These are phyloP conservation scores for Vitis cinerea DNA, from an alignment of 164 flowering plant genomes.

Conservation along the genomic window DNA sequence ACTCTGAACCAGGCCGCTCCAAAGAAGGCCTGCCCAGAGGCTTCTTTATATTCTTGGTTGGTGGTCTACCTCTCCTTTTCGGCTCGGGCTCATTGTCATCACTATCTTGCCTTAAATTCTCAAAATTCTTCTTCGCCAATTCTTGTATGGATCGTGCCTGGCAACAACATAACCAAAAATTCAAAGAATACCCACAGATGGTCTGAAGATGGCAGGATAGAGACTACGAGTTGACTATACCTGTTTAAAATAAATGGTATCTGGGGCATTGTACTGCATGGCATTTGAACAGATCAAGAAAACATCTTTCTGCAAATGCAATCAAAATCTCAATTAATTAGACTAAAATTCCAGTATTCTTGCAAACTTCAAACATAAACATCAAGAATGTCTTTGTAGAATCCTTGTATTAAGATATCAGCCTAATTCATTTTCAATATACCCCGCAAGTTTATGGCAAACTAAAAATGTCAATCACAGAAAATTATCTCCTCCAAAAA, in stretches of 20 bases:
- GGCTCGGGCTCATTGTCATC: slow-evolving; percentile 42
- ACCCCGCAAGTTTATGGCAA: neutral
- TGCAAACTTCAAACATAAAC: slow-evolving; percentile 1
- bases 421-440: neutral
- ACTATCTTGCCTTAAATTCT: slow-evolving; percentile 38
- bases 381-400: neutral
- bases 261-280: slow-evolving; percentile 86
- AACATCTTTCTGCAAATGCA: slow-evolving; percentile 68
- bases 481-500: neutral
- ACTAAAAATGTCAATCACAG: neutral
- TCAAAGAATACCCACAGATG: neutral
- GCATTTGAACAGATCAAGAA: slow-evolving; percentile 82
- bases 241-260: slow-evolving; percentile 83
- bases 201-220: neutral
- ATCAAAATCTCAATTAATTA: neutral
- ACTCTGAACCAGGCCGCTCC: slow-evolving; percentile 54
- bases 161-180: neutral
- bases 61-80: slow-evolving; percentile 68
- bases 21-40: slow-evolving; percentile 33
- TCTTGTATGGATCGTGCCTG: slow-evolving; percentile 54
- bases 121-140: slow-evolving; percentile 45
- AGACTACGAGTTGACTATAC: slow-evolving; percentile 24
- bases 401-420: neutral
- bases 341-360: neutral
- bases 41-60: slow-evolving; percentile 49